Percentiles rank a stretch among this genome's conserved stretches.
These are phyloP conservation scores for Suhomyces panamericanus DNA, from an alignment of 1,139 yeast genomes.

Conservation along the genomic window DNA sequence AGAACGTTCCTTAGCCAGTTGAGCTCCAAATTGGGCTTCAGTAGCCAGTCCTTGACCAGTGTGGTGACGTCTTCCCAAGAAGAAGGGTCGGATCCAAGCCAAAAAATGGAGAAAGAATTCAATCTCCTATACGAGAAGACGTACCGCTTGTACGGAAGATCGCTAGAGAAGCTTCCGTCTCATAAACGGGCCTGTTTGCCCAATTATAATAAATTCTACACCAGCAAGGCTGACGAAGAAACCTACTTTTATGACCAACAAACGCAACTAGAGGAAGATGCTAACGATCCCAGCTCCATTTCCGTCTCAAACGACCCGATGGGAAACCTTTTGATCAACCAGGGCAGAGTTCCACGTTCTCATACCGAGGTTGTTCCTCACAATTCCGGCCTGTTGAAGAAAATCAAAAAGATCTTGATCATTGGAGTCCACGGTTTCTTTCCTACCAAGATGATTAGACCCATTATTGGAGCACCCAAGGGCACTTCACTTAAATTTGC, in stretches of 20 bases:
- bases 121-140: slow-evolving; percentile 41
- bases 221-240: slow-evolving; percentile 17
- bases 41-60: slow-evolving; percentile 33
- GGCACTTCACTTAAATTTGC: slow-evolving; percentile 89
- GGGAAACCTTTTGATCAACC: slow-evolving; percentile 47
- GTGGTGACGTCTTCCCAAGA: slow-evolving; percentile 21
- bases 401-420: slow-evolving; percentile 60
- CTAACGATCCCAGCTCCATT: slow-evolving; percentile 35
- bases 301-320: slow-evolving; percentile 45
- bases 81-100: slow-evolving; percentile 16
- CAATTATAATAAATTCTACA: slow-evolving; percentile 37
- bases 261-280: slow-evolving; percentile 31
- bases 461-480: slow-evolving; percentile 87
- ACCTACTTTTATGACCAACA: slow-evolving; percentile 22
- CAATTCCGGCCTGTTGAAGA: slow-evolving; percentile 34
- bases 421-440: slow-evolving; percentile 96
- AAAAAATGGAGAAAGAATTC: slow-evolving; percentile 36
- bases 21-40: slow-evolving; percentile 41
- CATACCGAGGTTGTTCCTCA: slow-evolving; percentile 32
- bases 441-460: slow-evolving; percentile 82
- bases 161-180: slow-evolving; percentile 39
- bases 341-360: slow-evolving; percentile 12
- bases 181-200: slow-evolving; percentile 48
- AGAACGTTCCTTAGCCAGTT: slow-evolving; percentile 37
- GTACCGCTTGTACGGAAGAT: slow-evolving; percentile 43